Evolutionary conservation across 306 rosid species (phyloP), one percentile per base, ranked within the genome.

Genomic region (Rosa lucieae): DNA sequence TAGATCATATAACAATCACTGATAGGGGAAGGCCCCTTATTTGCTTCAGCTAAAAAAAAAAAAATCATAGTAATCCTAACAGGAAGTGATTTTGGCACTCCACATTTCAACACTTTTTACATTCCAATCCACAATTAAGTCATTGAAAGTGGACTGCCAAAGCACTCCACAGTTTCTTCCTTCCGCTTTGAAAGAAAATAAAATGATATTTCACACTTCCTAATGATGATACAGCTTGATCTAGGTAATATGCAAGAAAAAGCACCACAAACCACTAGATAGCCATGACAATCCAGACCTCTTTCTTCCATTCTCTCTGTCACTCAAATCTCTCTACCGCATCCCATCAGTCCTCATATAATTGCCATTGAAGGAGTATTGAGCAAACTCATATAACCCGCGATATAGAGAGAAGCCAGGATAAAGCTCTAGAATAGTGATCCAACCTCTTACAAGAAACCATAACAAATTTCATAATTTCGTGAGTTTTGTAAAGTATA

Each of bases 381-480:
- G 29, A 26, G 29, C 29, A 26, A 26, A 26, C 29, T 26, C 29
- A 26, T 26, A 26, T 26, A 26, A 26, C 73, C 98, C 98, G 17
- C 97, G 91, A 74, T 85, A 92, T 75, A 94, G 82, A 70, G 96
- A 72, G 80, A 94, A 92, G 61, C 98, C 97, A 11, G 96, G 98
- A 85, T 72, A 94, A 70, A 94, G 73, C 87, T 94, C 97, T 82
- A 94, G 21, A 52, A 79, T 93, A 83, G 92, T 82, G 82, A 92
- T 86, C 96, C 97, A 87, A 46, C 88, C 94, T 74, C 87, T 96
- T 94, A 86, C 80, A 77, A 72, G 20, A 56, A 72, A 51, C 11
- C 62, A 29, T 47, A 71, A 71, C 20, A 48, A 15, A 10, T 9
- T 15, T 14, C 29, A 26, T 1, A 26, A 26, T 26, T 26, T 26